Evolutionary conservation across 768 basidiomycete genomes (phyloP).

Genomic region (Rhodocollybia butyracea): DNA sequence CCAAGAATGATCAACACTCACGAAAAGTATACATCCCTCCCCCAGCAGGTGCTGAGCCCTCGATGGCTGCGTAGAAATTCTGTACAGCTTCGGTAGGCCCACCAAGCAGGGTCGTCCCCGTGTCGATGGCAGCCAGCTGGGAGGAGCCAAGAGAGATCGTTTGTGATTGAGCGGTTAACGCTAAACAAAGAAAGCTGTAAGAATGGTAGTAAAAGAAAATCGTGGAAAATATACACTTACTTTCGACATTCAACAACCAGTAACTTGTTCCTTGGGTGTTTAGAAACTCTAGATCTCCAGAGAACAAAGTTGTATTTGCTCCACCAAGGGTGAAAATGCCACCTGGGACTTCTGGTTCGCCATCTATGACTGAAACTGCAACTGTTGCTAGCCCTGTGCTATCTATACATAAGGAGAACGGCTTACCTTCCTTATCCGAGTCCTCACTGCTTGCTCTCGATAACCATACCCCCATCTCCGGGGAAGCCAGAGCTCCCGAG

Average conservation of each 20-base stretch:
- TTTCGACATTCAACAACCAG: slow-evolving; percentile 59
- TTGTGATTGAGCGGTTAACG: slow-evolving; percentile 57
- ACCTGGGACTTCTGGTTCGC: slow-evolving; percentile 42
- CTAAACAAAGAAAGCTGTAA: slow-evolving; percentile 30
- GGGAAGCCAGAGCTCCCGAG: slow-evolving; percentile 37
- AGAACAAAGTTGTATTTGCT: slow-evolving; percentile 53
- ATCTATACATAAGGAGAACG: neutral
- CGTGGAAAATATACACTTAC: slow-evolving; percentile 30
- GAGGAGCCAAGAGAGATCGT: slow-evolving; percentile 41
- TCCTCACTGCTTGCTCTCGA: slow-evolving; percentile 37
- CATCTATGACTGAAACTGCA: slow-evolving; percentile 10
- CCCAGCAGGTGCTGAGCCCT: slow-evolving; percentile 44
- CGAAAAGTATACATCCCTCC: slow-evolving; percentile 81
- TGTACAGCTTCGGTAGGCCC: slow-evolving; percentile 64
- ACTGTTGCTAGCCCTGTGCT: slow-evolving; percentile 11
- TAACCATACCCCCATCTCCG: slow-evolving; percentile 66
- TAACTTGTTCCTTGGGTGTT: slow-evolving; percentile 46
- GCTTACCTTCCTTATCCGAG: neutral
- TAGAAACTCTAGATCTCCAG: slow-evolving; percentile 70
- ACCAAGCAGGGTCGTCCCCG: slow-evolving; percentile 92
- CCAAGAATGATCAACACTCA: slow-evolving; percentile 32
- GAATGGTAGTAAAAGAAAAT: neutral
- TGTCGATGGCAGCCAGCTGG: slow-evolving; percentile 82
- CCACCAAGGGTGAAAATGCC: slow-evolving; percentile 77
- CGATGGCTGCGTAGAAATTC: slow-evolving; percentile 66